Base-by-base conservation (phyloP, 106 monocot genomes). In the Dendrobium nobile region DNA sequence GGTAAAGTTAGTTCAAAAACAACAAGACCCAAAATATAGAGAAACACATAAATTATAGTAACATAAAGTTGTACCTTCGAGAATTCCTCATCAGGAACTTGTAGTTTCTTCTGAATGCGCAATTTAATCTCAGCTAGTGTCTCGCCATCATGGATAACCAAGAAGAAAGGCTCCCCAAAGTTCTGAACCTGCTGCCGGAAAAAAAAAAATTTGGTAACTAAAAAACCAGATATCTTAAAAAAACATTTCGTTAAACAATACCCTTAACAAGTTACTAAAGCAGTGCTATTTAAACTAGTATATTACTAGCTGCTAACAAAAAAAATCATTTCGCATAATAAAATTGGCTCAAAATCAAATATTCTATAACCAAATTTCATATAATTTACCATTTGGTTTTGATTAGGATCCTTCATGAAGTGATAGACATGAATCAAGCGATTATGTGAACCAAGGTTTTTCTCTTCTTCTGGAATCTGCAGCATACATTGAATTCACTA, bases 381-480 rank as follows among this genome's bases (percentile, higher is more conserved):
- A 54, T 22, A 77, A 77, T 26, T 77, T 80, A 91, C 91, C 86
- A 81, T 82, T 81, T 89, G 86, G 84, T 84, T 94, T 84, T 89
- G 94, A 79, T 81, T 82, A 33, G 91, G 78, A 82, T 94, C 94
- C 80, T 85, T 94, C 84, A 84, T 94, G 86, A 94, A 94, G 76
- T 94, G 94, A 45, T 94, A 94, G 31, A 94, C 94, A 82, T 91
- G 94, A 85, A 94, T 94, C 80, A 94, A 86, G 11, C 87, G 89
- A 88, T 94, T 91, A 74, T 89, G 82, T 19, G 91, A 86, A 45
- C 89, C 91, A 83, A 94, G 91, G 43, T 86, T 94, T 61, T 91
- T 94, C 81, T 94, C 94, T 77, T 94, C 94, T 78, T 94, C 94
- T 22, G 91, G 94, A 76, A 94, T 86, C 94, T 94, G 88, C 72